phyloP scores from a whole-genome alignment of 805 yeast species.

The Vanderwaltozyma verrucispora region DNA sequence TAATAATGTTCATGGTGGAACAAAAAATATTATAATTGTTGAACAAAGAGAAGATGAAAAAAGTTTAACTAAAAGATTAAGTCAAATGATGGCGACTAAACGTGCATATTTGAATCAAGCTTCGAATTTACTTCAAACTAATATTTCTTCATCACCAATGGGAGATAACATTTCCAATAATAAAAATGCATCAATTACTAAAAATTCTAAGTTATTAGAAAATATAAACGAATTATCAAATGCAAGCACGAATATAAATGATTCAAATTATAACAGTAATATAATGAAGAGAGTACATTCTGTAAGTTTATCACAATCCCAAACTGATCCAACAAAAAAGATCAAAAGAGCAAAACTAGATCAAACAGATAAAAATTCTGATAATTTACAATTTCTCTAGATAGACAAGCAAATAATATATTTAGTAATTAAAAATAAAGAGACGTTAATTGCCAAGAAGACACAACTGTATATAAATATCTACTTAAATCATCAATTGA shows the following conservation, averaged over 20 bases:
- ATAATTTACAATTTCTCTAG: slow-evolving; percentile 11
- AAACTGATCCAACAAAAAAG: slow-evolving; percentile 17
- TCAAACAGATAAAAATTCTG: slow-evolving; percentile 13
- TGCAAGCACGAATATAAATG: too few species aligned
- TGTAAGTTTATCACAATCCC: slow-evolving; percentile 20
- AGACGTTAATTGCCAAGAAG: too few species aligned
- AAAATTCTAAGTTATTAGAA: neutral
- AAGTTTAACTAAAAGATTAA: slow-evolving; percentile 12
- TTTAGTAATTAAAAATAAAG: too few species aligned
- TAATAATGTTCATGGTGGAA: slow-evolving; percentile 9
- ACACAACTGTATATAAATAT: too few species aligned
- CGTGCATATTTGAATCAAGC: too few species aligned
- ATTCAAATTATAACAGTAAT: slow-evolving; percentile 1
- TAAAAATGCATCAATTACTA: neutral
- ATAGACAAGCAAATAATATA: too few species aligned
- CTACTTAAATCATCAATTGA: too few species aligned
- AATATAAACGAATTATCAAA: too few species aligned
- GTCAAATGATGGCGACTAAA: slow-evolving; percentile 14
- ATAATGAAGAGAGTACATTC: slow-evolving; percentile 19
- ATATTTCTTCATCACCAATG: neutral
- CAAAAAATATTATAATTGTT: slow-evolving; percentile 9
- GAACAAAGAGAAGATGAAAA: slow-evolving; percentile 20
- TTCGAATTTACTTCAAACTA: too few species aligned
- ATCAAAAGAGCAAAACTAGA: slow-evolving; percentile 27
- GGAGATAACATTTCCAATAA: neutral